Evolutionary conservation across 106 monocot species (phyloP), one percentile per base, ranked within the genome.

Genomic region (Dendrobium officinale): DNA sequence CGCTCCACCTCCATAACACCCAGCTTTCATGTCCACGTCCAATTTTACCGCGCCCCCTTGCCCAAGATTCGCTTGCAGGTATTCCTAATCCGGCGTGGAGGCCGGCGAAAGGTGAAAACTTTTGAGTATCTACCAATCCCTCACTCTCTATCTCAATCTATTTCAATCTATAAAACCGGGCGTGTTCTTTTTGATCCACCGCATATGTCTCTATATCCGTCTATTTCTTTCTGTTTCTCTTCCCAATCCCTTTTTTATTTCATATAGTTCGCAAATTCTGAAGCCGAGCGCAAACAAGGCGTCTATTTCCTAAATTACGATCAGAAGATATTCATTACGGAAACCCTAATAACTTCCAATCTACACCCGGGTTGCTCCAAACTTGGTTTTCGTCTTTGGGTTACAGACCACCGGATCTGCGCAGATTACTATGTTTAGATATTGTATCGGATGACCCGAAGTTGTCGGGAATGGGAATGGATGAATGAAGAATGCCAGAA

Each of bases 401-500:
- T 0, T 11, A 3, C 18, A 19, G 58, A 2, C 67, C 67, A 67
- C 27, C 37, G 13, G 70, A 70, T 70, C 70, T 67, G 67, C 29
- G 20, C 26, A 33, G 13, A 33, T 11, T 24, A 64, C 7, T 24
- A 19, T 2, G 27, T 29, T 33, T 13, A 11, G 33, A 70, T 37
- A 70, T 70, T 70, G 70, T 29, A 9, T 15, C 13, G 70, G 33
- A 70, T 70, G 70, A 70, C 37, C 33, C 33, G 10, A 15, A 3
- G 27, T 2, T 70, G 70, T 3, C 3, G 9, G 37, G 70, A 6
- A 22, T 64, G 45, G n/a, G 37, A 79, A 86, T 81, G 84, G 91
- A 80, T 93, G 89, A 22, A 93, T 86, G 73, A 87, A 93, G 45
- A 86, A 92, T 90, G 91, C 91, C 90, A 68, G 90, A 86, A 76